Evolutionary conservation across 345 rosid genomes (phyloP).

Genomic region (Barbarea vulgaris): DNA sequence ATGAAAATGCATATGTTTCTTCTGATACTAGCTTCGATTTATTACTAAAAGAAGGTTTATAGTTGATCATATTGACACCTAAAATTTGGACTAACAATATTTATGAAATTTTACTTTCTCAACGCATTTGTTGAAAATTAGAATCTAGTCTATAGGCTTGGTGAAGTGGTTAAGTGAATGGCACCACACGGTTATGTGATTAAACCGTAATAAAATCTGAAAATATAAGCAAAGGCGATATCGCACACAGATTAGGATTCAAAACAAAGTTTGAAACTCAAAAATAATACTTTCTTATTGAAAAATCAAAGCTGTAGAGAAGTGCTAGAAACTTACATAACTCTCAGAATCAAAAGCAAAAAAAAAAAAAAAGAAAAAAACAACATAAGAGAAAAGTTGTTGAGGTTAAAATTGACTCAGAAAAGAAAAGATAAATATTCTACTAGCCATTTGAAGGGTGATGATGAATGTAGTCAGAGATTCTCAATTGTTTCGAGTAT

Average conservation of each 20-base stretch:
- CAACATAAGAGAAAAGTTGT: background rate
- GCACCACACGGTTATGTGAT: background rate
- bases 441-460: background rate
- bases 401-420: background rate
- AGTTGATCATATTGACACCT: constrained; percentile 35
- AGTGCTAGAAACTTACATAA: background rate
- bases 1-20: background rate
- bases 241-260: background rate
- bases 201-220: background rate
- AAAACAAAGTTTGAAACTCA: background rate
- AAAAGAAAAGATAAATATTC: background rate
- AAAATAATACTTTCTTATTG: background rate
- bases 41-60: background rate
- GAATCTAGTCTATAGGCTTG: background rate
- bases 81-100: constrained; percentile 20
- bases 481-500: too few relatives aligned
- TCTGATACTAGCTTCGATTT: constrained; percentile 16
- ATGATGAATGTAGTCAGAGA: background rate
- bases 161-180: background rate
- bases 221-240: background rate
- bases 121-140: constrained; percentile 30
- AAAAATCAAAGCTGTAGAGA: background rate
- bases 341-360: background rate
- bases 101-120: constrained; percentile 18
- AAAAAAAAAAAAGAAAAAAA: too few relatives aligned